Conservation (phyloP, 768 basidiomycete species). For the Serendipita indica region DNA sequence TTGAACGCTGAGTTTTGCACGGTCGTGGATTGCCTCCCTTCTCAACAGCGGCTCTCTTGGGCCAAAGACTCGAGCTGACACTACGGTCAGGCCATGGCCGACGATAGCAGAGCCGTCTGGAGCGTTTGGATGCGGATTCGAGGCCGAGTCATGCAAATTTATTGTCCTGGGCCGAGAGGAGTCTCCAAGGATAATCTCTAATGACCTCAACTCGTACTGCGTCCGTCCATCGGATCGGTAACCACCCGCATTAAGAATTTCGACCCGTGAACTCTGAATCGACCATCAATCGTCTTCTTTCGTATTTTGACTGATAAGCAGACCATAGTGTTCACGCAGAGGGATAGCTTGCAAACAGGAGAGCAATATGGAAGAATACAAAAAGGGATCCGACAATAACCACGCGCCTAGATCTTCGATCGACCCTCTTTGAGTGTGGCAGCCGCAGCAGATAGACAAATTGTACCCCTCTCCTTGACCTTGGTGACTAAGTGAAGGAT, state of each 20-base stretch:
- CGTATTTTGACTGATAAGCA: neutral
- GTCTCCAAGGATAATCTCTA: conserved; percentile 51
- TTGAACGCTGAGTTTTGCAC: conserved; percentile 80
- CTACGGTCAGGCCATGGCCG: conserved; percentile 81
- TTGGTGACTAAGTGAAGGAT: conserved; percentile 43
- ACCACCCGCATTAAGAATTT: conserved; percentile 71
- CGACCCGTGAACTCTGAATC: conserved; percentile 37
- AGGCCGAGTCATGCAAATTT: conserved; percentile 13
- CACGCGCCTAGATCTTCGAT: conserved; percentile 27
- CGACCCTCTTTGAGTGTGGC: conserved; percentile 44
- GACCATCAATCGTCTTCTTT: neutral
- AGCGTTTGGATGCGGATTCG: conserved; percentile 42
- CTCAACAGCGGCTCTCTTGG: conserved; percentile 78
- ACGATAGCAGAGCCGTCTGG: conserved; percentile 80
- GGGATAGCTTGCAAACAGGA: no score
- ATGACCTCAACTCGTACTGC: conserved; percentile 80
- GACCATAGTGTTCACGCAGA: no score
- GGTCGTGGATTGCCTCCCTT: conserved; percentile 69
- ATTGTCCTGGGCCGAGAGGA: neutral
- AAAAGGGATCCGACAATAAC: neutral
- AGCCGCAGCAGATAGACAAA: conserved; percentile 65
- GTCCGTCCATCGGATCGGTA: conserved; percentile 85
- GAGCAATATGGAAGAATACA: no score
- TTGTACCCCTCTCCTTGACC: conserved; percentile 67
- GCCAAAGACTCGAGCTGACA: conserved; percentile 78